These are phyloP conservation scores for Eucalyptus dawsonii DNA, from an alignment of 345 rosid genomes.

Conservation along the genomic window DNA sequence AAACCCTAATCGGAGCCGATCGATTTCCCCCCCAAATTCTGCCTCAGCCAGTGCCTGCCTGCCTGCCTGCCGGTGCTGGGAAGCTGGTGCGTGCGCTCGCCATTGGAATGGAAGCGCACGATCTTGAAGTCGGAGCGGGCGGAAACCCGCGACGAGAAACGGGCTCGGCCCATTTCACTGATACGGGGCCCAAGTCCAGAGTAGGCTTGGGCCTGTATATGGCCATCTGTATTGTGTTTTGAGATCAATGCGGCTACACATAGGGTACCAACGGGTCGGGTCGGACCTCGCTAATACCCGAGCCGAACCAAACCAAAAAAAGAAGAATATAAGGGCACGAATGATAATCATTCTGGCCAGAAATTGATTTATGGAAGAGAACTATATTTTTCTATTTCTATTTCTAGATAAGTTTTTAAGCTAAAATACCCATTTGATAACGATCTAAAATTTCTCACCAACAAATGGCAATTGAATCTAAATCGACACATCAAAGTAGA, in stretches of 20 bases:
- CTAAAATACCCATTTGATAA: too few relatives aligned
- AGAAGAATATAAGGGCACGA: too few relatives aligned
- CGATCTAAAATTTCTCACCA: too few relatives aligned
- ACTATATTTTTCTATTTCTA: too few relatives aligned
- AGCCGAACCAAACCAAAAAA: background rate
- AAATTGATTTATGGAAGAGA: too few relatives aligned
- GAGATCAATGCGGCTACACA: background rate
- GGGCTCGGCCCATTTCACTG: background rate
- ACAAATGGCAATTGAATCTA: too few relatives aligned
- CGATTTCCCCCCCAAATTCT: background rate
- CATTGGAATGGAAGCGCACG: background rate
- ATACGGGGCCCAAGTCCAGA: background rate
- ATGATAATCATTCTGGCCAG: fast-evolving
- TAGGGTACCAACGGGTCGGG: background rate
- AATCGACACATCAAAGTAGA: too few relatives aligned
- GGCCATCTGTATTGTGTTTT: background rate
- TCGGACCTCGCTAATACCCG: background rate
- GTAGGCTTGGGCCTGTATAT: background rate
- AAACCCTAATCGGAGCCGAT: background rate
- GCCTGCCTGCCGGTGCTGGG: background rate
- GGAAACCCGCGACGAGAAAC: background rate
- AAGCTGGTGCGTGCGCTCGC: background rate
- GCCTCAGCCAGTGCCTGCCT: background rate
- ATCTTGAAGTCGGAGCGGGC: background rate
- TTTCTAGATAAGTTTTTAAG: fast-evolving